Percentiles rank a stretch among this genome's conserved stretches.
These are phyloP conservation scores for Pyricularia pennisetigena DNA, from an alignment of 2,329 filamentous ascomycete species.

Conservation along the genomic window DNA sequence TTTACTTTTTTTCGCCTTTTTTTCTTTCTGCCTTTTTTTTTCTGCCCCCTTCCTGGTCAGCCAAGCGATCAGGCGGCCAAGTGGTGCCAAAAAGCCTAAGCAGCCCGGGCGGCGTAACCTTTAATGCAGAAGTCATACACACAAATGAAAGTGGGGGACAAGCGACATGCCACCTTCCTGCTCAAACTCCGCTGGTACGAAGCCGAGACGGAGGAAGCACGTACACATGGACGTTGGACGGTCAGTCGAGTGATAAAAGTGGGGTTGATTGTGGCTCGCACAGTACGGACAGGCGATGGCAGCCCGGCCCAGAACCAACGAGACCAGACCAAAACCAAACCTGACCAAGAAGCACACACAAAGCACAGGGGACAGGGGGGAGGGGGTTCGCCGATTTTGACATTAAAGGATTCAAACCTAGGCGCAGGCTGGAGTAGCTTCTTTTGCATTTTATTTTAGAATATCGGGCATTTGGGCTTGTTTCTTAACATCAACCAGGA, in stretches of 20 bases:
- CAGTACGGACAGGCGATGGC: neutral
- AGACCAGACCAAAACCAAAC: neutral
- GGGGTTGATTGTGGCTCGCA: neutral
- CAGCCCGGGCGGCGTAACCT: neutral
- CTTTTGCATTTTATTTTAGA: neutral
- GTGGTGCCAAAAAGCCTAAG: neutral
- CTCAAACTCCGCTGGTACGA: neutral
- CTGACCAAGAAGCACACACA: neutral
- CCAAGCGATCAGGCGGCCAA: neutral
- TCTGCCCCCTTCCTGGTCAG: neutral
- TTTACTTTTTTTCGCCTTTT: neutral
- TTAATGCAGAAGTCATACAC: constrained; percentile 1
- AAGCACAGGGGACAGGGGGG: neutral
- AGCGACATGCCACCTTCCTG: neutral
- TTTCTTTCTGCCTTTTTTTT: too few species aligned
- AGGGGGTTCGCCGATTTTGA: neutral
- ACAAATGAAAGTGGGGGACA: neutral
- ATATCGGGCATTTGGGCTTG: neutral
- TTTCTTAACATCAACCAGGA: neutral
- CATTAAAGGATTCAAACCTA: neutral
- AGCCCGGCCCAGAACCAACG: constrained; percentile 1
- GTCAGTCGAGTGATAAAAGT: neutral
- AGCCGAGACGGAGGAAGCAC: neutral
- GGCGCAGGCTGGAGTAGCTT: neutral
- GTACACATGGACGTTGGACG: neutral